These are phyloP conservation scores for Calocybe cyanea DNA, from an alignment of 768 basidiomycete genomes.

Conservation along the genomic window DNA sequence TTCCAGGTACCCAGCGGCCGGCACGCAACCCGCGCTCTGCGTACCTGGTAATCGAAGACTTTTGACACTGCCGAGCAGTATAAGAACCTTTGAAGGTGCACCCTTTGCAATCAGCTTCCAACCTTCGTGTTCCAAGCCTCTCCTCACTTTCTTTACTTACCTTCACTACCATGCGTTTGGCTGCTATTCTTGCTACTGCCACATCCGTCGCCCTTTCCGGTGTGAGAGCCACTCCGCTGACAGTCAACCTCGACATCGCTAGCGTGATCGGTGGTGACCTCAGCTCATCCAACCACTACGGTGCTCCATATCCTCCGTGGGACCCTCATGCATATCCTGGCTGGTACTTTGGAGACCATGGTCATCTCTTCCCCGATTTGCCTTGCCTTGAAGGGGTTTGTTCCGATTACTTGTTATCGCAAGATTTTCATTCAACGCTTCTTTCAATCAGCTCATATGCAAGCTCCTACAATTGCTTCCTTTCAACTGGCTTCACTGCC, in stretches of 20 bases:
- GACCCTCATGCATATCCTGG: constrained; percentile 28
- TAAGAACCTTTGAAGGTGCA: neutral
- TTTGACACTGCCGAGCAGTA: too few relatives aligned
- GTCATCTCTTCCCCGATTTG: constrained; percentile 22
- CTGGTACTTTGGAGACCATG: constrained; percentile 38
- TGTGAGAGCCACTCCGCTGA: constrained; percentile 16
- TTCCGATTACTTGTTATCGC: neutral
- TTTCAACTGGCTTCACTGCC: constrained; percentile 34
- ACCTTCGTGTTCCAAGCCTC: constrained; percentile 2
- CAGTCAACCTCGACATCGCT: constrained; percentile 12
- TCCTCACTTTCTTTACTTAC: neutral
- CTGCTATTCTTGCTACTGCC: constrained; percentile 21
- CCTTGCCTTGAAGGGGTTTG: constrained; percentile 29
- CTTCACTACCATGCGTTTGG: constrained; percentile 24
- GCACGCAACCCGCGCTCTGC: constrained; percentile 1
- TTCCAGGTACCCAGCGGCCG: constrained; percentile 8
- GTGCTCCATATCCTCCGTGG: constrained; percentile 38
- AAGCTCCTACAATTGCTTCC: constrained; percentile 31
- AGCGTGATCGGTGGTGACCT: constrained; percentile 25
- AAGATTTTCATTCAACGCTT: neutral
- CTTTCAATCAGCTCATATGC: constrained; percentile 30
- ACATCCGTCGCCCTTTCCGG: constrained; percentile 19
- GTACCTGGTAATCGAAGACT: too few relatives aligned
- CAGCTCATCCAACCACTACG: constrained; percentile 29
- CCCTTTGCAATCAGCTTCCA: constrained; percentile 1